Conservation (phyloP, 2,329 filamentous ascomycete genomes). For the Massarina eburnea region DNA sequence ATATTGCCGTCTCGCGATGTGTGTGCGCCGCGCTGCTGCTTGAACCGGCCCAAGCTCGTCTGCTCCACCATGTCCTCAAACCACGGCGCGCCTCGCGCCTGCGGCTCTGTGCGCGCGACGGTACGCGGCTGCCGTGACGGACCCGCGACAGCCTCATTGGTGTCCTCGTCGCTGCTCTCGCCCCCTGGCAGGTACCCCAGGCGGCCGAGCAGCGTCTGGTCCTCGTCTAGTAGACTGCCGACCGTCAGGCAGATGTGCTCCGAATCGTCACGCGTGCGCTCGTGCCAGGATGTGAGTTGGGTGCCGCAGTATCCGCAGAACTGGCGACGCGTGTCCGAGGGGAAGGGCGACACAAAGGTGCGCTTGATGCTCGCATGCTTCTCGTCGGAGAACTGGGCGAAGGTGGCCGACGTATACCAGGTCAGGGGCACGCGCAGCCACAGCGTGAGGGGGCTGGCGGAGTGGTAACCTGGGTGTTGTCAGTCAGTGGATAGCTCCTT, state of each 20-base stretch:
- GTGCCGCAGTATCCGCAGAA: slow-evolving; percentile 95
- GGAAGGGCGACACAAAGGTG: slow-evolving; percentile 44
- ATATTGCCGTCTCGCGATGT: slow-evolving; percentile 65
- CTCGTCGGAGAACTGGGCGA: slow-evolving; percentile 78
- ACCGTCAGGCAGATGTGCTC: slow-evolving; percentile 80
- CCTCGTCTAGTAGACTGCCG: slow-evolving; percentile 72
- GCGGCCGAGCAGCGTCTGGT: slow-evolving; percentile 72
- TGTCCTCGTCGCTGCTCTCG: slow-evolving; percentile 32
- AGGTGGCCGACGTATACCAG: slow-evolving; percentile 78
- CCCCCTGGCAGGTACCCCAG: slow-evolving; percentile 66
- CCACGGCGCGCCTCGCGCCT: slow-evolving; percentile 70
- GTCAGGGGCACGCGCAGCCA: slow-evolving; percentile 80
- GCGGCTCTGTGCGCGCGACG: slow-evolving; percentile 23
- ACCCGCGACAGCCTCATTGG: slow-evolving; percentile 15
- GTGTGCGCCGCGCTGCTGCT: slow-evolving; percentile 62
- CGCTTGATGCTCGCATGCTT: slow-evolving; percentile 48
- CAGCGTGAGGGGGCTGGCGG: slow-evolving; percentile 73
- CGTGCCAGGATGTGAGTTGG: slow-evolving; percentile 80
- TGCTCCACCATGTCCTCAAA: slow-evolving; percentile 81
- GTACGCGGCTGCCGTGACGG: slow-evolving; percentile 16
- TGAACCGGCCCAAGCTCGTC: slow-evolving; percentile 69
- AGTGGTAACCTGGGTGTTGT: slow-evolving; percentile 56
- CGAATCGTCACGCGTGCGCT: slow-evolving; percentile 68
- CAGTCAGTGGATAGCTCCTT: slow-evolving; percentile 5
- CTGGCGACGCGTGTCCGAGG: slow-evolving; percentile 64